Base-by-base conservation (phyloP, 352 stramenopile genomes). In the Pythium volutum region DNA sequence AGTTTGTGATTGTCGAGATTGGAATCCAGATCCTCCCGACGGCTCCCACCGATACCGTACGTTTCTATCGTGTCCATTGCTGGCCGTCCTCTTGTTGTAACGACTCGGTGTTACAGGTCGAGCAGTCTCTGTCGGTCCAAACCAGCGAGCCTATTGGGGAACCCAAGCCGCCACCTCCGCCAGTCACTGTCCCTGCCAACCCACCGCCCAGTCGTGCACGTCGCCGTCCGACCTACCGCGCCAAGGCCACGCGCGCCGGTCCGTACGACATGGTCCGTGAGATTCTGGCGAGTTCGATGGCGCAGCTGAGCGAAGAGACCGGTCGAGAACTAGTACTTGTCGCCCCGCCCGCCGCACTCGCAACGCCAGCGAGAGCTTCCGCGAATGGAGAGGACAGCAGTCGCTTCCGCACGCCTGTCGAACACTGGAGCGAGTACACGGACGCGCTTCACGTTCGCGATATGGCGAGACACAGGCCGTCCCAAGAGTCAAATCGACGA, bases 1-100 rank as follows among this genome's bases (percentile, higher is more conserved):
- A 86, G 53, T 93, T 87, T 64, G 58, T 91, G 45, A 64, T 89
- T 8, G 49, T 90, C 26, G 78, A 93, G 53, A 76, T 90, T 27
- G 81, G 68, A 2, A 59, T 82, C n/a, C 57, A 59, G 14, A 38
- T 61, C 23, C 46, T 67, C 11, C 52, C 60, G 23, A 10, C 52
- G 14, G 29, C 48, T 16, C 27, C 58, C 5, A 18, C 36, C 5
- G 18, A 22, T 27, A 2, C 26, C 14, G 39, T 59, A 38, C n/a
- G 18, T 52, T 10, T 23, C 55, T 43, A 38, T 38, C 33, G 12
- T 38, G 7, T 38, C 33, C 33, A 7, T 38, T 7, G 33, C 12
- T 38, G 33, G 31, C 31, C 6, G 10, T 36, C 31, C 14, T 36
- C 31, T 11, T 36, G 14, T 36, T 8, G 8, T 36, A 36, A 6